phyloP scores from a whole-genome alignment of 345 rosid genomes.

The Xanthoceras sorbifolium region DNA sequence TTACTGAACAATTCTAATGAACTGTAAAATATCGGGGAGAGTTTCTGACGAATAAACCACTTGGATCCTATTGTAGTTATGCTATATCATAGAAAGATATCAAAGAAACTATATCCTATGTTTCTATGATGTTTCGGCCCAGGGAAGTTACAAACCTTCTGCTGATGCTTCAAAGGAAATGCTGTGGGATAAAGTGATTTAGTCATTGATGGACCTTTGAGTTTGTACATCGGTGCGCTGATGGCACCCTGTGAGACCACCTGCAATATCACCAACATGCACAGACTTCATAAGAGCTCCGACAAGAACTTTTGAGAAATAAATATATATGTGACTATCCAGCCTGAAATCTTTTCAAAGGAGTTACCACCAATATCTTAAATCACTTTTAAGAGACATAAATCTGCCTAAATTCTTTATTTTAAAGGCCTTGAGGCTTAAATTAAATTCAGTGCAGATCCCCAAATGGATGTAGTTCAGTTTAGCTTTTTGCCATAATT shows the following conservation, averaged over 20 bases:
- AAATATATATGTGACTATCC: no score
- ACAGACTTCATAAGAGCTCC: neutral
- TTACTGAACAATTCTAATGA: neutral
- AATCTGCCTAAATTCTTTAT: no score
- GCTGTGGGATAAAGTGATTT: slow-evolving; percentile 80
- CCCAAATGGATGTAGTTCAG: neutral
- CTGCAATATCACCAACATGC: slow-evolving; percentile 39
- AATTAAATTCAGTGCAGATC: neutral
- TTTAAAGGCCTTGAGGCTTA: neutral
- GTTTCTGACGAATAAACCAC: neutral
- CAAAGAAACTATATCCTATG: neutral
- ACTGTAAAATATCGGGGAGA: neutral
- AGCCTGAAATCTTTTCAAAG: neutral
- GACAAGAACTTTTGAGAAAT: no score
- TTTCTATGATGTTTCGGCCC: neutral
- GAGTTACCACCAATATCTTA: no score
- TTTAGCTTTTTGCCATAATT: neutral
- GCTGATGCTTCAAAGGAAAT: slow-evolving; percentile 92
- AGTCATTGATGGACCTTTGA: slow-evolving; percentile 89
- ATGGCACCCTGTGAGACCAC: slow-evolving; percentile 89
- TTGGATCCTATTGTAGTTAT: neutral
- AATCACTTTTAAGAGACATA: no score
- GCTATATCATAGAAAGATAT: neutral
- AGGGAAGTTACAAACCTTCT: slow-evolving; percentile 62
- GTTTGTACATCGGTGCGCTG: slow-evolving; percentile 84